Percentiles rank a stretch among this genome's conserved stretches.
Evolutionary conservation across 2,329 filamentous ascomycete species (phyloP).

Genomic region (Sporothrix variecibatus): DNA sequence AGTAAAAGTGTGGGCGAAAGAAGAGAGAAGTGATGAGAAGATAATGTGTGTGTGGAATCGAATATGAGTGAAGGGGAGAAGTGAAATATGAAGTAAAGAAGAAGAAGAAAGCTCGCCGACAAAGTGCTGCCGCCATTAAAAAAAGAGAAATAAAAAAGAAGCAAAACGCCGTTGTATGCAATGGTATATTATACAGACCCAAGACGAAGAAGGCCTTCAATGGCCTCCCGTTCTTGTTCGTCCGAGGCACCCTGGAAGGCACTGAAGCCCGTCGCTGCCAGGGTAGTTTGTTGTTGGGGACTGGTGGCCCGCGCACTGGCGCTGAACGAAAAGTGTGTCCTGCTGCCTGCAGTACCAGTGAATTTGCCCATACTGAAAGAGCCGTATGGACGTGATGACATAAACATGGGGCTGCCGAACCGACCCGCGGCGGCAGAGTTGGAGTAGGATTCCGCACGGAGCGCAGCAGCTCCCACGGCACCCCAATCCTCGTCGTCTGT

Average conservation of each 20-base stretch:
- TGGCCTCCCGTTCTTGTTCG: constrained; percentile 76
- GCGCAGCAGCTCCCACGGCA: constrained; percentile 79
- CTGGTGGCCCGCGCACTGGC: constrained; percentile 49
- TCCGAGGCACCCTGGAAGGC: constrained; percentile 60
- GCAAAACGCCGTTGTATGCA: constrained; percentile 58
- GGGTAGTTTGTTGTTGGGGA: constrained; percentile 48
- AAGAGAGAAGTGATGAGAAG: not conserved
- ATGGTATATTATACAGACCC: constrained; percentile 68
- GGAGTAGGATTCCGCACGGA: constrained; percentile 68
- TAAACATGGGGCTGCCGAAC: constrained; percentile 50
- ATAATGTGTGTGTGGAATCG: not conserved
- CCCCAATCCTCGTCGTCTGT: constrained; percentile 98
- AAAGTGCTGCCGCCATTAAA: constrained; percentile 15
- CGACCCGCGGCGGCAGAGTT: constrained; percentile 53
- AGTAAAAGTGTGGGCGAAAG: not conserved
- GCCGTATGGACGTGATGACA: constrained; percentile 53
- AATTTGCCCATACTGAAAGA: constrained; percentile 42
- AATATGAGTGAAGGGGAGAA: not conserved
- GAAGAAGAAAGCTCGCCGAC: constrained; percentile 10
- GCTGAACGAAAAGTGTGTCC: constrained; percentile 52
- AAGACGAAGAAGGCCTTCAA: constrained; percentile 78
- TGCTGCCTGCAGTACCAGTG: constrained; percentile 30
- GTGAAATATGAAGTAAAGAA: constrained; percentile 10
- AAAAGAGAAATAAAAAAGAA: constrained; percentile 35
- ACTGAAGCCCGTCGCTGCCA: constrained; percentile 44